A percentile compares a stretch with the other conserved stretches of the same genome.
Conservation (phyloP, 2,329 filamentous ascomycete species). For the Hysterium pulicare region DNA sequence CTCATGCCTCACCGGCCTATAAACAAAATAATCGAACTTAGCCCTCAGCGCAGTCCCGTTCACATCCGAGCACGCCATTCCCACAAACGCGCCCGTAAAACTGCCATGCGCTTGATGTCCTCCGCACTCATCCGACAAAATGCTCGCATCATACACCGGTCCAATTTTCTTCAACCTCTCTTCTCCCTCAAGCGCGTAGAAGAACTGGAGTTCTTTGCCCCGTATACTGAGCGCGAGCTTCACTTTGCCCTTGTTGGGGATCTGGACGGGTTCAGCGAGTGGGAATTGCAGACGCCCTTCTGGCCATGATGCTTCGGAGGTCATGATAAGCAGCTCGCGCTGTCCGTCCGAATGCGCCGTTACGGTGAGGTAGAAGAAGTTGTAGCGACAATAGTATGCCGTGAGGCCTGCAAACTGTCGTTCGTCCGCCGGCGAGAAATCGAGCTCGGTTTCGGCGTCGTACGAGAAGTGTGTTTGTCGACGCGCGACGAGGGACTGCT, state of each 20-base stretch:
- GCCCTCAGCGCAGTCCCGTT: too few relatives aligned
- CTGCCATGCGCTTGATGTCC: conserved; percentile 60
- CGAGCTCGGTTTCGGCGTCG: conserved; percentile 56
- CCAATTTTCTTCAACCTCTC: conserved; percentile 49
- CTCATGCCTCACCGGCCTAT: too few relatives aligned
- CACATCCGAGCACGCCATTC: too few relatives aligned
- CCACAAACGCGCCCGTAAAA: conserved; percentile 64
- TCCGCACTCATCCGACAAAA: conserved; percentile 62
- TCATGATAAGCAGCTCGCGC: conserved; percentile 56
- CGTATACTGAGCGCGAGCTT: conserved; percentile 52
- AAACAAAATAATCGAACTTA: too few relatives aligned
- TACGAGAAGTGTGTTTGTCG: conserved; percentile 60
- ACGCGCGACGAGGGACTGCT: conserved; percentile 54
- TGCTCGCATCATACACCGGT: conserved; percentile 56
- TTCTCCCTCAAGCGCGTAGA: conserved; percentile 50
- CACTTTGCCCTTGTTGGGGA: conserved; percentile 56
- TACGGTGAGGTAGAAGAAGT: conserved; percentile 63
- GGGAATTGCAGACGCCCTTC: conserved; percentile 48
- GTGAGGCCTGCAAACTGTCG: conserved; percentile 60
- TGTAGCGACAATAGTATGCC: conserved; percentile 62
- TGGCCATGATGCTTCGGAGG: conserved; percentile 57
- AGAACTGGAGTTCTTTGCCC: conserved; percentile 55
- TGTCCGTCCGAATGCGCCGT: conserved; percentile 55
- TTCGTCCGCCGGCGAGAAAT: conserved; percentile 56
- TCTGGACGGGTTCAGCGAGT: conserved; percentile 41